phyloP scores from a whole-genome alignment of 306 rosid genomes.

The Pueraria montana region DNA sequence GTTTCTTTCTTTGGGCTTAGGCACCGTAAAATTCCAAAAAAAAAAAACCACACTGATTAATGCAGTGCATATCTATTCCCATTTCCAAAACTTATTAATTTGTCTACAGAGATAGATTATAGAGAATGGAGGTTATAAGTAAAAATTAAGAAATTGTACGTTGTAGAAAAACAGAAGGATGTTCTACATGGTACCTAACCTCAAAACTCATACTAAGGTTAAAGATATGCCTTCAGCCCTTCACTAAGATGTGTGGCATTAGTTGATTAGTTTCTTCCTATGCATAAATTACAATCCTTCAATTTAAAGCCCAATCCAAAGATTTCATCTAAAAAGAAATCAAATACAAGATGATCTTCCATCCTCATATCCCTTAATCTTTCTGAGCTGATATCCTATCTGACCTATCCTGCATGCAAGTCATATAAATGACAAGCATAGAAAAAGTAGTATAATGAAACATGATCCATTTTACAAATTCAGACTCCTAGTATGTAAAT shows the following conservation, averaged over 20 bases:
- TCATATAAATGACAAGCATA: slow-evolving; percentile 29
- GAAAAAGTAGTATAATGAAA: slow-evolving; percentile 40
- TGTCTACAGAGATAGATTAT: not conserved
- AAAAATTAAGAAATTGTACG: slow-evolving; percentile 17
- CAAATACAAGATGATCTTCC: slow-evolving; percentile 35
- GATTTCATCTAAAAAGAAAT: slow-evolving; percentile 15
- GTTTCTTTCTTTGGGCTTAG: too few relatives aligned
- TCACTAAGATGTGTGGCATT: not conserved
- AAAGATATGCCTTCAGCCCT: slow-evolving; percentile 7
- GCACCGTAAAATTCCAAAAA: too few relatives aligned
- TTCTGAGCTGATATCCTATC: slow-evolving; percentile 30
- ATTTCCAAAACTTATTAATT: slow-evolving; percentile 33
- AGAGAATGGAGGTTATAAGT: slow-evolving; percentile 22
- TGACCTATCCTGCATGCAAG: slow-evolving; percentile 14
- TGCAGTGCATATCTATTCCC: slow-evolving; percentile 15
- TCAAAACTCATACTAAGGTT: not conserved
- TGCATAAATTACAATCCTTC: slow-evolving; percentile 13
- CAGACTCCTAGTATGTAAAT: slow-evolving; percentile 22
- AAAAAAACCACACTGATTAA: too few relatives aligned
- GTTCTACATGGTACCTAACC: slow-evolving; percentile 26
- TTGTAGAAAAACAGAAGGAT: slow-evolving; percentile 36
- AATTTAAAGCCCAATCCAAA: slow-evolving; percentile 40
- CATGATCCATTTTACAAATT: slow-evolving; percentile 16
- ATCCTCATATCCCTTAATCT: not conserved
- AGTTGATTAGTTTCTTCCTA: slow-evolving; percentile 33